phyloP scores from a whole-genome alignment of 2,329 filamentous ascomycete genomes.

The Zasmidium citrigriseum region DNA sequence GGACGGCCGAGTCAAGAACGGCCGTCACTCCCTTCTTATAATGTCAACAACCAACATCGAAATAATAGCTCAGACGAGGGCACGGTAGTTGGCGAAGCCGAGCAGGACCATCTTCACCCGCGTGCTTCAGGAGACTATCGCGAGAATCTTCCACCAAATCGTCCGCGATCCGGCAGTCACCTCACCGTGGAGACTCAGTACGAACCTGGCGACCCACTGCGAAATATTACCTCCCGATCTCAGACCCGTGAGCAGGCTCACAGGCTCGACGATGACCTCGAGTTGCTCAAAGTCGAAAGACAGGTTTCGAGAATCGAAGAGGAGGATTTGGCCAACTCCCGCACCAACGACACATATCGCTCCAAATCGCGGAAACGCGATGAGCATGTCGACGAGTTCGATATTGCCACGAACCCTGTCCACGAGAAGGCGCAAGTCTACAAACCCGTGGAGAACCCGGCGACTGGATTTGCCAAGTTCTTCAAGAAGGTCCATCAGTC shows the following conservation, averaged over 20 bases:
- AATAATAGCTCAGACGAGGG: slow-evolving; percentile 35
- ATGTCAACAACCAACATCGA: slow-evolving; percentile 30
- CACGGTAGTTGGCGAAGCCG: slow-evolving; percentile 36
- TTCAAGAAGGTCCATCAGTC: slow-evolving; percentile 67
- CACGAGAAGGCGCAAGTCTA: slow-evolving; percentile 68
- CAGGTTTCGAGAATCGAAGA: slow-evolving; percentile 52
- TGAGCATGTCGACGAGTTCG: slow-evolving; percentile 66
- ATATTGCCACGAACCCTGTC: slow-evolving; percentile 66
- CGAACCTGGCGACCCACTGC: slow-evolving; percentile 33
- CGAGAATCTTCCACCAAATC: slow-evolving; percentile 11
- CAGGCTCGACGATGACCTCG: slow-evolving; percentile 66
- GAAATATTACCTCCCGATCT: slow-evolving; percentile 50
- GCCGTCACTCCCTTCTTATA: slow-evolving; percentile 33
- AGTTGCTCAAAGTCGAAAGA: slow-evolving; percentile 65
- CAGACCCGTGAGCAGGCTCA: slow-evolving; percentile 60
- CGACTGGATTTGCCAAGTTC: slow-evolving; percentile 62
- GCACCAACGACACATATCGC: slow-evolving; percentile 45
- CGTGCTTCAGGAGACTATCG: slow-evolving; percentile 9
- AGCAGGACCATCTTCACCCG: slow-evolving; percentile 14
- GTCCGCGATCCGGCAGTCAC: slow-evolving; percentile 38
- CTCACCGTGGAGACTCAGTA: slow-evolving; percentile 46
- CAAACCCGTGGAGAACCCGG: slow-evolving; percentile 63
- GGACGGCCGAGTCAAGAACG: slow-evolving; percentile 16
- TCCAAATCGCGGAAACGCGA: slow-evolving; percentile 53
- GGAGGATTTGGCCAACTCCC: slow-evolving; percentile 25